Conservation (phyloP, 31 red algal genomes). For the Pterothamnion heteromorphum region DNA sequence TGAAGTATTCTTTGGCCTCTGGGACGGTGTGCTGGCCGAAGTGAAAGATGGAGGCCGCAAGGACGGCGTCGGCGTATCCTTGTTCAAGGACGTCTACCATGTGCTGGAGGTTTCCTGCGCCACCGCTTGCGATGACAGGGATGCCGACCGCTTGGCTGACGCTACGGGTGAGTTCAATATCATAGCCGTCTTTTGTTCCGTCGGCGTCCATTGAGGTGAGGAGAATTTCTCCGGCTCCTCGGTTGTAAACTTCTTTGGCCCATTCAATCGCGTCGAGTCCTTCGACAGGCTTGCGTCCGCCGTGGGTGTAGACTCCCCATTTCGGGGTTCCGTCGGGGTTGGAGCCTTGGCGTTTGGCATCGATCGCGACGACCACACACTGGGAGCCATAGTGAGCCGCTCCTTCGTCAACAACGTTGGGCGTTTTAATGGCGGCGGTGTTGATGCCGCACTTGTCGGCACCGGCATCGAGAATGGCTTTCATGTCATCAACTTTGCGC, state of each 20-base stretch:
- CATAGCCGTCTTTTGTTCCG: slow-evolving; percentile 55
- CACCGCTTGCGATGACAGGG: background rate
- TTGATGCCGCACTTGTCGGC: background rate
- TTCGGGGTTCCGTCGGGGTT: no score
- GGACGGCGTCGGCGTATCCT: background rate
- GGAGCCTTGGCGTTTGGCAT: background rate
- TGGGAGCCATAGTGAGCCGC: background rate
- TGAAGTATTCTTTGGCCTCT: background rate
- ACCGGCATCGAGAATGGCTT: background rate
- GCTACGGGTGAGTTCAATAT: slow-evolving; percentile 46
- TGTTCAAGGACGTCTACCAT: background rate
- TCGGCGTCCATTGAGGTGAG: slow-evolving; percentile 65
- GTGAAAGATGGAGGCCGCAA: slow-evolving; percentile 31
- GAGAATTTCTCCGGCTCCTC: slow-evolving; percentile 61
- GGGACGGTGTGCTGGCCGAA: background rate
- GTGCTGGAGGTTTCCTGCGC: background rate
- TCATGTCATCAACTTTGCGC: background rate
- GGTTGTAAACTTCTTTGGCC: slow-evolving; percentile 31
- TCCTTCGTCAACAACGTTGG: background rate
- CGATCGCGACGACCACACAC: background rate
- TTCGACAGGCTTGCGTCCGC: background rate
- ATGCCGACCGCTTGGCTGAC: background rate
- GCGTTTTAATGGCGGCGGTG: background rate
- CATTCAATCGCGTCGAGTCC: slow-evolving; percentile 45
- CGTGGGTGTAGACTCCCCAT: background rate